A percentile compares a stretch with the other conserved stretches of the same genome.
phyloP scores from a whole-genome alignment of 768 basidiomycete species.

The Xerocomus potaroensis region DNA sequence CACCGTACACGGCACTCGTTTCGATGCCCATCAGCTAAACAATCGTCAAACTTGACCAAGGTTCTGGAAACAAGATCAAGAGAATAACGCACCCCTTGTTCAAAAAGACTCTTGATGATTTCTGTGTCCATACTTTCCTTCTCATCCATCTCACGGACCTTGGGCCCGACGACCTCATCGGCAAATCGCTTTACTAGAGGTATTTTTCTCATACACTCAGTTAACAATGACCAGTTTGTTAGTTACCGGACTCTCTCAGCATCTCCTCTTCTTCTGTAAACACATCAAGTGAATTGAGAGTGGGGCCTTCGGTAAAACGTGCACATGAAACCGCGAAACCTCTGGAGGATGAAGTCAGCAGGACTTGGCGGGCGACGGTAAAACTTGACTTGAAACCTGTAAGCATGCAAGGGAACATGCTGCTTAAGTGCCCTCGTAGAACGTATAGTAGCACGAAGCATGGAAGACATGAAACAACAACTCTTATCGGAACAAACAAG shows the following conservation, averaged over 20 bases:
- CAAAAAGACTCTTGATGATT: slow-evolving; percentile 85
- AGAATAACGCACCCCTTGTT: slow-evolving; percentile 73
- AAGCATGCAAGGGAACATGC: not conserved
- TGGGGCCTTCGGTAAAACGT: slow-evolving; percentile 25
- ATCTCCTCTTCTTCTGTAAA: slow-evolving; percentile 95
- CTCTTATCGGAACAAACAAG: too few relatives aligned
- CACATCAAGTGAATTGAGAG: slow-evolving; percentile 61
- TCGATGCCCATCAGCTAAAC: slow-evolving; percentile 95
- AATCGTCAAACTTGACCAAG: not conserved
- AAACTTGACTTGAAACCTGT: slow-evolving; percentile 20
- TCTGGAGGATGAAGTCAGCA: slow-evolving; percentile 8
- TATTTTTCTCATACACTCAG: too few relatives aligned
- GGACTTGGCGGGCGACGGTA: too few relatives aligned
- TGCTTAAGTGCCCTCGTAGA: slow-evolving; percentile 11
- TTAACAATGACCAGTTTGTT: not conserved
- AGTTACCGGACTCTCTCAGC: slow-evolving; percentile 84
- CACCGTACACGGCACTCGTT: slow-evolving; percentile 77
- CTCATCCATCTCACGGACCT: slow-evolving; percentile 97
- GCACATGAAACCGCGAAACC: slow-evolving; percentile 23
- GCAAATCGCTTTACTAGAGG: slow-evolving; percentile 82
- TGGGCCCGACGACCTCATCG: slow-evolving; percentile 82
- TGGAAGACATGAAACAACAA: slow-evolving; percentile 5
- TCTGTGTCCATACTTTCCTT: slow-evolving; percentile 89
- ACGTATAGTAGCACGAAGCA: slow-evolving; percentile 24
- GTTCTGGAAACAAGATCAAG: not conserved